A percentile compares a stretch with the other conserved stretches of the same genome.
Evolutionary conservation across 768 basidiomycete species (phyloP).

Genomic region (Mycena filopes): DNA sequence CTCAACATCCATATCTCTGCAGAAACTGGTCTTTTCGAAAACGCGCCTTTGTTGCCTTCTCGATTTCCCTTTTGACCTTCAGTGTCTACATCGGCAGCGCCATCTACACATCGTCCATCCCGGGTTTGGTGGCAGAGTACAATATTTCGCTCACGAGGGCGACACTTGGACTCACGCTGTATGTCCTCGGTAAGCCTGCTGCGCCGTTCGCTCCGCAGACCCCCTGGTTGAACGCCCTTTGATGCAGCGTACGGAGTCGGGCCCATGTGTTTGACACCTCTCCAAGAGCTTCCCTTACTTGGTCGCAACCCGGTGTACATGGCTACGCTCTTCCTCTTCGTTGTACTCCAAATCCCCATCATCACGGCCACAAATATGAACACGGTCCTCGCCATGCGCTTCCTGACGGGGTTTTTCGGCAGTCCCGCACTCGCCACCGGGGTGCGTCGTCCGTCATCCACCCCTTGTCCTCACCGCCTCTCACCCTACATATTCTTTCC

Average conservation of each 20-base stretch:
- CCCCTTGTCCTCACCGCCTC: no score
- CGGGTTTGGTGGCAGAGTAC: slow-evolving; percentile 39
- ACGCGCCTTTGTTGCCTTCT: slow-evolving; percentile 42
- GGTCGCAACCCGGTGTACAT: slow-evolving; percentile 45
- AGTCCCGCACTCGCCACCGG: slow-evolving; percentile 47
- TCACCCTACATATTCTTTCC: background rate
- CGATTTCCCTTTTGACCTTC: no score
- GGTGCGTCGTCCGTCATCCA: slow-evolving; percentile 10
- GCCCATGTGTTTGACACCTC: slow-evolving; percentile 41
- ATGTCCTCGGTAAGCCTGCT: slow-evolving; percentile 39
- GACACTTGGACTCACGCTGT: slow-evolving; percentile 41
- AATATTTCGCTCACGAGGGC: slow-evolving; percentile 40
- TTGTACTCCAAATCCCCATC: slow-evolving; percentile 46
- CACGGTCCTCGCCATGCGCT: slow-evolving; percentile 46
- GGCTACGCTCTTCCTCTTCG: slow-evolving; percentile 42
- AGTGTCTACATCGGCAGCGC: no score
- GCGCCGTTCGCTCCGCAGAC: no score
- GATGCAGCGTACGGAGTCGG: slow-evolving; percentile 35
- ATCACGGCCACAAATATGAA: slow-evolving; percentile 43
- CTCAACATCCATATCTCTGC: background rate
- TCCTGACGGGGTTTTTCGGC: slow-evolving; percentile 46
- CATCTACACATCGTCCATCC: slow-evolving; percentile 42
- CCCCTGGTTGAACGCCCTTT: background rate
- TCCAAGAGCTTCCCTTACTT: slow-evolving; percentile 44
- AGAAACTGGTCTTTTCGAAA: slow-evolving; percentile 45